A percentile compares a stretch with the other conserved stretches of the same genome.
phyloP scores from a whole-genome alignment of 164 flowering plant genomes.

The Umbellularia californica region DNA sequence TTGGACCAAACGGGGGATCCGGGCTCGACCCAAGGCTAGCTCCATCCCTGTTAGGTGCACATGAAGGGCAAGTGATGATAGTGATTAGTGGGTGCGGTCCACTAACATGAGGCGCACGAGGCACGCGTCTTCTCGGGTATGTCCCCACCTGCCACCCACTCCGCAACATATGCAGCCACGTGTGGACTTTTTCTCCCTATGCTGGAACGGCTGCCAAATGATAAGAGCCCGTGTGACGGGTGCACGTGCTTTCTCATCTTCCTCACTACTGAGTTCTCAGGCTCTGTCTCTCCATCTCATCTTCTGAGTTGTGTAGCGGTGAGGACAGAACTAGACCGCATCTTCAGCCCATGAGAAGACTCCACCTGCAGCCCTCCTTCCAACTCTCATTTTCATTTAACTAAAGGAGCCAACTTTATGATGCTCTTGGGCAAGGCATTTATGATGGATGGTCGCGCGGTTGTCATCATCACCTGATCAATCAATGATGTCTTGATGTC shows the following conservation, averaged over 20 bases:
- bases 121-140: background rate
- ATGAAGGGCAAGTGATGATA: no score
- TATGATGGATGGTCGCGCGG: background rate
- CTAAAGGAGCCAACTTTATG: background rate
- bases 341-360: conserved; percentile 11
- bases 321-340: conserved; percentile 7
- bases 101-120: background rate
- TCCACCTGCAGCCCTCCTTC: conserved; percentile 14
- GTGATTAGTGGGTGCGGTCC: background rate
- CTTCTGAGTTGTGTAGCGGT: background rate
- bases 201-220: conserved; percentile 5
- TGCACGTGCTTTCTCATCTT: conserved; percentile 9
- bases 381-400: background rate
- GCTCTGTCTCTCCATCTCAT: background rate
- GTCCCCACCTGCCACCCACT: background rate
- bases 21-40: background rate
- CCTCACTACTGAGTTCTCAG: conserved; percentile 7
- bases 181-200: background rate
- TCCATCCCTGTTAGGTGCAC: background rate
- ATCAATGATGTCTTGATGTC: background rate
- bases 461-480: background rate
- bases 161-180: background rate
- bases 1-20: no score
- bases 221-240: background rate
- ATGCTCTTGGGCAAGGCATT: background rate